Conservation (phyloP, 306 rosid species). For the Citrullus amarus region DNA sequence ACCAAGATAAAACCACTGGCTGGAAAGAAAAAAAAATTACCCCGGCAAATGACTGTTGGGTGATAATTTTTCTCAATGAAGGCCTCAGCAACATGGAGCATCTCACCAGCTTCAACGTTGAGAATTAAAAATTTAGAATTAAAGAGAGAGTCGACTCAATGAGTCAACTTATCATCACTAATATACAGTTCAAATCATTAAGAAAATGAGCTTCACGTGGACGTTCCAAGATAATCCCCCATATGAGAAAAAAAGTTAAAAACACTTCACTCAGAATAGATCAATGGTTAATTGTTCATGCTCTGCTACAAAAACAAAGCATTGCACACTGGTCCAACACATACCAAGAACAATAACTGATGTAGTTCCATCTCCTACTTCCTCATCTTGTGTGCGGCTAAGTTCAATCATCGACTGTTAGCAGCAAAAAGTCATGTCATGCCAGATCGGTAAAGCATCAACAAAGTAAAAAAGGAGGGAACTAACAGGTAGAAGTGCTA, state of each 20-base stretch:
- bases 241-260: background rate
- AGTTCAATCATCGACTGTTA: conserved; percentile 87
- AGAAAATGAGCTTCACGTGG: background rate
- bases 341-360: conserved; percentile 94
- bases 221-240: background rate
- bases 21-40: conserved; percentile 24
- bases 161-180: background rate
- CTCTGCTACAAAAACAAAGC: background rate
- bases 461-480: background rate
- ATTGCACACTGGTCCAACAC: conserved; percentile 2
- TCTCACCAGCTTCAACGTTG: conserved; percentile 75
- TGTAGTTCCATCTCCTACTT: conserved; percentile 98
- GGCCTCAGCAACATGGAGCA: conserved; percentile 96
- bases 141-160: background rate
- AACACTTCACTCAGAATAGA: background rate
- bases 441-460: conserved; percentile 6
- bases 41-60: conserved; percentile 96
- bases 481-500: background rate
- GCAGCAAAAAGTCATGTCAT: conserved; percentile 1
- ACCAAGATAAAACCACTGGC: background rate
- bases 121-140: background rate
- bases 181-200: background rate
- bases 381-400: conserved; percentile 96
- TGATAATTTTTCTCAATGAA: conserved; percentile 80
- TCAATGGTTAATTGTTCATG: background rate